Conservation (phyloP, 148 eudicot species). For the Chenopodium quinoa region DNA sequence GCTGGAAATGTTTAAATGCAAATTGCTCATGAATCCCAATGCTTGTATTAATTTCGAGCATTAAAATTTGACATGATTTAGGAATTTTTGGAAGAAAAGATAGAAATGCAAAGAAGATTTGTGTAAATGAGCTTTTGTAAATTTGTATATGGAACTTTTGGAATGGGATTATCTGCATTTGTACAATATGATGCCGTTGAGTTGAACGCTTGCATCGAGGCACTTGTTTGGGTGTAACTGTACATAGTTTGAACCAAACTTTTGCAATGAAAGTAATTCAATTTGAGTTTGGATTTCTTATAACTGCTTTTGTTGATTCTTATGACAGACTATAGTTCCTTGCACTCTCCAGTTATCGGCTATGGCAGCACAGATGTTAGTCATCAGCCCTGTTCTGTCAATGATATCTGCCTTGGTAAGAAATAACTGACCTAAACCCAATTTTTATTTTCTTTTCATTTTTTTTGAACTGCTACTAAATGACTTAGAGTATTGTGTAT, state of each 20-base stretch:
- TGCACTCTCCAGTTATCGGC: conserved; percentile 74
- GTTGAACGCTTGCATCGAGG: neutral
- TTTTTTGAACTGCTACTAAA: neutral
- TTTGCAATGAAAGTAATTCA: neutral
- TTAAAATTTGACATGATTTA: neutral
- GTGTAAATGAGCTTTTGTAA: neutral
- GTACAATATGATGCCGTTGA: neutral
- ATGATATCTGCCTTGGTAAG: conserved; percentile 76
- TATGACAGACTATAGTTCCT: conserved; percentile 75
- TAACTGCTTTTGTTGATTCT: conserved; percentile 1
- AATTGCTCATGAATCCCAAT: neutral
- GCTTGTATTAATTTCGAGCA: neutral
- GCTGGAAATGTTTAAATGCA: neutral
- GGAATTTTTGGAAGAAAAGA: neutral
- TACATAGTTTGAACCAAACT: neutral
- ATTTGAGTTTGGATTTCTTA: neutral
- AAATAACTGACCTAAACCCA: conserved; percentile 9
- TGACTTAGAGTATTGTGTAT: conserved; percentile 10
- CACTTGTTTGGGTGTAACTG: neutral
- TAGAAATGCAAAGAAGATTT: neutral
- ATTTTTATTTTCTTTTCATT: neutral
- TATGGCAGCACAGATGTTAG: conserved; percentile 88
- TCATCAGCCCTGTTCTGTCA: conserved; percentile 70
- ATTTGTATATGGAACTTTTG: neutral
- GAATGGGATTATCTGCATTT: neutral